A percentile compares a stretch with the other conserved stretches of the same genome.
Evolutionary conservation across 2,329 filamentous ascomycete species (phyloP).

Genomic region (Acrocalymma vagum): DNA sequence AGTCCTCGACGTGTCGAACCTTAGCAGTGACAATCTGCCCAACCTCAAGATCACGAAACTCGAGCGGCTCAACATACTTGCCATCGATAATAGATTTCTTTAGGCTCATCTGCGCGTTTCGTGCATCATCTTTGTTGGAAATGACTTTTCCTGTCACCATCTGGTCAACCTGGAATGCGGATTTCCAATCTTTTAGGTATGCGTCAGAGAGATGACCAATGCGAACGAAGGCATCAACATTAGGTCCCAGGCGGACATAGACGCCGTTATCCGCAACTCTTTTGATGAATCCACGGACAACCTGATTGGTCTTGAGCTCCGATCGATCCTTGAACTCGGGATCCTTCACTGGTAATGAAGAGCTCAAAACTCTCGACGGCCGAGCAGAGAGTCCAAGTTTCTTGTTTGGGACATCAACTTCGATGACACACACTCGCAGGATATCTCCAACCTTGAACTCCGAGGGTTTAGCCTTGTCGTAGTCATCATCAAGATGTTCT

Average conservation of each 20-base stretch:
- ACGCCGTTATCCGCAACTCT: conserved; percentile 88
- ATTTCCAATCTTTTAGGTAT: conserved; percentile 96
- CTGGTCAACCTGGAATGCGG: conserved; percentile 85
- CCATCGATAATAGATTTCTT: conserved; percentile 86
- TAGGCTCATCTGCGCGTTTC: conserved; percentile 84
- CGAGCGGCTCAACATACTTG: conserved; percentile 76
- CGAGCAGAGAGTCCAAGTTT: conserved; percentile 81
- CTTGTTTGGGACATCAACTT: conserved; percentile 85
- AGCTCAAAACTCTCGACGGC: conserved; percentile 89
- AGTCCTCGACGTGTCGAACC: conserved; percentile 92
- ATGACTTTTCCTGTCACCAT: conserved; percentile 88
- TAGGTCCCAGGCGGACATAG: conserved; percentile 83
- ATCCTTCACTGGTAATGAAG: conserved; percentile 81
- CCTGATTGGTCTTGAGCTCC: conserved; percentile 78
- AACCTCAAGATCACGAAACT: conserved; percentile 77
- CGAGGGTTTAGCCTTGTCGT: conserved; percentile 77
- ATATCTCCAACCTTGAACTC: conserved; percentile 85
- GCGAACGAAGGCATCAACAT: conserved; percentile 82
- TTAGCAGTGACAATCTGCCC: conserved; percentile 89
- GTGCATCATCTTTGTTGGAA: conserved; percentile 71
- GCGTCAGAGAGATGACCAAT: conserved; percentile 89
- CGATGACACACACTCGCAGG: conserved; percentile 83
- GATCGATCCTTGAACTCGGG: conserved; percentile 75
- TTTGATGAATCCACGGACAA: conserved; percentile 91
- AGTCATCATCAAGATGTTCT: conserved; percentile 87